Evolutionary conservation across 805 yeast genomes (phyloP).

Genomic region (Candida quercuum): DNA sequence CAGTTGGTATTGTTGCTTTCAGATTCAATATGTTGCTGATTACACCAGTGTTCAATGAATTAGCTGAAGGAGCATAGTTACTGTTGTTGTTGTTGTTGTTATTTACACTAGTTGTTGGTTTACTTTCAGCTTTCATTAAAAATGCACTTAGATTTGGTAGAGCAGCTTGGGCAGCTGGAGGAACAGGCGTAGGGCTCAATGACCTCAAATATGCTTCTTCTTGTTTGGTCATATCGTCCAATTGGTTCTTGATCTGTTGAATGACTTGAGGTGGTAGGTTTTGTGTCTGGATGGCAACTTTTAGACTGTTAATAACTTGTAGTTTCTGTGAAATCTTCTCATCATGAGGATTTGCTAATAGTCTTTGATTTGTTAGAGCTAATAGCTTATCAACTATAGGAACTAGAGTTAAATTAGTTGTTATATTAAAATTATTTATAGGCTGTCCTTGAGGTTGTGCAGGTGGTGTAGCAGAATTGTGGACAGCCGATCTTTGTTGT

Average conservation of each 20-base stretch:
- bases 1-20: constrained; percentile 9
- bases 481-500: constrained; percentile 3
- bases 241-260: constrained; percentile 32
- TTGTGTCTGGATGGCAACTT: constrained; percentile 28
- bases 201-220: constrained; percentile 30
- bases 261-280: constrained; percentile 27
- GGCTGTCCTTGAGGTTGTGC: constrained; percentile 1
- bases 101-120: neutral
- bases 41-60: constrained; percentile 12
- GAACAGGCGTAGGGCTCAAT: constrained; percentile 22
- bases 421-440: neutral
- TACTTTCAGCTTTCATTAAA: neutral
- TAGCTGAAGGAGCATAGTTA: too few species aligned
- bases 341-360: constrained; percentile 27
- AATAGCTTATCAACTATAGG: constrained; percentile 31
- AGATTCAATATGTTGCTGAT: constrained; percentile 16
- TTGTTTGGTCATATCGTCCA: constrained; percentile 29
- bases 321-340: constrained; percentile 23
- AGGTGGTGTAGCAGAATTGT: constrained; percentile 5
- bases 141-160: constrained; percentile 2
- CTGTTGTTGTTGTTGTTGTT: constrained; percentile 1
- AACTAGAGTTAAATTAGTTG: constrained; percentile 17
- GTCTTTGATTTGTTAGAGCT: constrained; percentile 28
- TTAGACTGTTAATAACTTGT: constrained; percentile 30
- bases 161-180: constrained; percentile 8